Conservation (phyloP, 805 yeast species). For the Starmerella gropengiesseri region DNA sequence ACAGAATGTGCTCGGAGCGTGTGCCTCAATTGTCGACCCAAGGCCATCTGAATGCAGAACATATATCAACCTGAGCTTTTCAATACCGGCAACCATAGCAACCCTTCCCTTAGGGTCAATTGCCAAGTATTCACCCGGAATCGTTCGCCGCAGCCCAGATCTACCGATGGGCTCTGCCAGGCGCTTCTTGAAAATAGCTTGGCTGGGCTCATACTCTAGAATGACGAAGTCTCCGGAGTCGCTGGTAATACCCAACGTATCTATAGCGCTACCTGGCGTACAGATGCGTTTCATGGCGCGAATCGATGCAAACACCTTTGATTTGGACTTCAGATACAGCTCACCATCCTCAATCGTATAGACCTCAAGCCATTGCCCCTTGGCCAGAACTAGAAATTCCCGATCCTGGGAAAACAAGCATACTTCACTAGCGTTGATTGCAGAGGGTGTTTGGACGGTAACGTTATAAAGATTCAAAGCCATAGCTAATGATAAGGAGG, state of each 20-base stretch:
- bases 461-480: conserved; percentile 28
- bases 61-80: neutral
- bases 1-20: conserved; percentile 34
- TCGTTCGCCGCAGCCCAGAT: conserved; percentile 61
- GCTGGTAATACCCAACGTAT: conserved; percentile 55
- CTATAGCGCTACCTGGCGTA: conserved; percentile 43
- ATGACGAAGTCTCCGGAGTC: conserved; percentile 68
- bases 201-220: conserved; percentile 37
- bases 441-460: conserved; percentile 53
- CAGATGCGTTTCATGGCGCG: conserved; percentile 44
- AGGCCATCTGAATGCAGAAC: conserved; percentile 1
- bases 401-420: conserved; percentile 48
- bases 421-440: conserved; percentile 43
- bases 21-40: neutral
- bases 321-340: conserved; percentile 35
- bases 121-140: conserved; percentile 64
- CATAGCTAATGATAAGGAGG: neutral
- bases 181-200: conserved; percentile 16
- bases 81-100: conserved; percentile 34
- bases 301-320: conserved; percentile 48
- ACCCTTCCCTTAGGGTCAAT: conserved; percentile 50
- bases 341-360: conserved; percentile 46
- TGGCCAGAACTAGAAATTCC: conserved; percentile 55
- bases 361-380: conserved; percentile 44
- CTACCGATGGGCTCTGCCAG: conserved; percentile 38